Evolutionary conservation across 2,329 filamentous ascomycete genomes (phyloP).

Genomic region (Hymenoscyphus fraxineus): DNA sequence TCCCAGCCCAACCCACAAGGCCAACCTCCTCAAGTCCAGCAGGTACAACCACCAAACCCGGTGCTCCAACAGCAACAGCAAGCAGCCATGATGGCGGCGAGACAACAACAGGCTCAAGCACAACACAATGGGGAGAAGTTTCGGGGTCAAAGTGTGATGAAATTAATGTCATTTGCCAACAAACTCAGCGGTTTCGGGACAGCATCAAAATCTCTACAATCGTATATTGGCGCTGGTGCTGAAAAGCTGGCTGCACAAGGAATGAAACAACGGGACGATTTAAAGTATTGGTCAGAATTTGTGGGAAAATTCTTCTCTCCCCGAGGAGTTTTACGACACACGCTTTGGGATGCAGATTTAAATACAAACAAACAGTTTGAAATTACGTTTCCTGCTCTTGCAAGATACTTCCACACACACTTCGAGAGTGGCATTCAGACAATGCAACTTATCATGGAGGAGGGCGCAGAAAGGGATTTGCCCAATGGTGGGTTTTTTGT

Average conservation of each 20-base stretch:
- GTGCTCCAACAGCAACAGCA: slow-evolving; percentile 40
- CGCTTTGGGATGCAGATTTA: slow-evolving; percentile 57
- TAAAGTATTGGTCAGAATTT: slow-evolving; percentile 75
- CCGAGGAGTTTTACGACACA: slow-evolving; percentile 71
- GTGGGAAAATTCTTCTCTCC: slow-evolving; percentile 78
- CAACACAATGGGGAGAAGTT: slow-evolving; percentile 38
- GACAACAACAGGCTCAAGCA: slow-evolving; percentile 34
- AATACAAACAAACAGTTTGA: slow-evolving; percentile 72
- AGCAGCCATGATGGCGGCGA: slow-evolving; percentile 24
- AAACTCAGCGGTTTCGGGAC: slow-evolving; percentile 56
- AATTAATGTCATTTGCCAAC: slow-evolving; percentile 60
- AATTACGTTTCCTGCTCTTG: slow-evolving; percentile 74
- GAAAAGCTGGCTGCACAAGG: slow-evolving; percentile 39
- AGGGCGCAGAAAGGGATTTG: slow-evolving; percentile 53
- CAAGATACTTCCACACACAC: slow-evolving; percentile 85
- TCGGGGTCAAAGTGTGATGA: slow-evolving; percentile 56
- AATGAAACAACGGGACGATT: slow-evolving; percentile 60
- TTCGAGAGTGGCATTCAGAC: slow-evolving; percentile 82
- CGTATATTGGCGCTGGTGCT: slow-evolving; percentile 27
- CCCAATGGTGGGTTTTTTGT: slow-evolving; percentile 67
- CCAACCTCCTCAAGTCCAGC: slow-evolving; percentile 39
- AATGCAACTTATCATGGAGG: slow-evolving; percentile 82
- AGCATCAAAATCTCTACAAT: slow-evolving; percentile 33
- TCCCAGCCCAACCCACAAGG: slow-evolving; percentile 31
- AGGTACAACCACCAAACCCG: slow-evolving; percentile 39